Conservation (phyloP, 495 filamentous ascomycete species). For the Oidiodendron maius region DNA sequence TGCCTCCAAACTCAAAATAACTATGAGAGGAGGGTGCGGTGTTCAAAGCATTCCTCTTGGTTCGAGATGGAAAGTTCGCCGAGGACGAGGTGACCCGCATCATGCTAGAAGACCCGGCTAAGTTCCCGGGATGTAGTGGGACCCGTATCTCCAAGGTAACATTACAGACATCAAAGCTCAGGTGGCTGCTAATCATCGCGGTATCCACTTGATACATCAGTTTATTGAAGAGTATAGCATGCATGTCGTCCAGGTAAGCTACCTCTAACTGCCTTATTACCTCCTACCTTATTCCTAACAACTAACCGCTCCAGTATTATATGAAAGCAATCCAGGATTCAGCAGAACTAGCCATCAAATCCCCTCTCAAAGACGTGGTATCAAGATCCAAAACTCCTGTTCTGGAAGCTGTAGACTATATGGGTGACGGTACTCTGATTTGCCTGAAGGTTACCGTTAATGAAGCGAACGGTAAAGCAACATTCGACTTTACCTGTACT, state of each 20-base stretch:
- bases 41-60: slow-evolving; percentile 24
- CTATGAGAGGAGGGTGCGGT: slow-evolving; percentile 29
- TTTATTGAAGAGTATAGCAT: slow-evolving; percentile 25
- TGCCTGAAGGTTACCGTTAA: slow-evolving; percentile 25
- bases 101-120: slow-evolving; percentile 26
- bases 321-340: slow-evolving; percentile 26
- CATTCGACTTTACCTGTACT: slow-evolving; percentile 32
- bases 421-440: slow-evolving; percentile 30
- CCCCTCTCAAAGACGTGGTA: slow-evolving; percentile 17
- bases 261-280: too few relatives aligned
- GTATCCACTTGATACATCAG: slow-evolving; percentile 20
- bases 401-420: slow-evolving; percentile 24
- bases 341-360: slow-evolving; percentile 23
- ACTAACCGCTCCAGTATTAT: slow-evolving; percentile 26
- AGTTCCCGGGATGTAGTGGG: slow-evolving; percentile 26
- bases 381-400: slow-evolving; percentile 6
- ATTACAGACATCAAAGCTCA: slow-evolving; percentile 28
- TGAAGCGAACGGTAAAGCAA: slow-evolving; percentile 17
- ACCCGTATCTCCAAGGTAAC: slow-evolving; percentile 27
- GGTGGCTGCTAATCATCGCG: slow-evolving; percentile 28
- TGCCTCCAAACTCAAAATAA: slow-evolving; percentile 24
- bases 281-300: too few relatives aligned
- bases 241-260: too few relatives aligned
- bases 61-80: slow-evolving; percentile 24
- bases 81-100: slow-evolving; percentile 25